A percentile compares a stretch with the other conserved stretches of the same genome.
These are phyloP conservation scores for Ricinus communis DNA, from an alignment of 345 rosid genomes.

Conservation along the genomic window DNA sequence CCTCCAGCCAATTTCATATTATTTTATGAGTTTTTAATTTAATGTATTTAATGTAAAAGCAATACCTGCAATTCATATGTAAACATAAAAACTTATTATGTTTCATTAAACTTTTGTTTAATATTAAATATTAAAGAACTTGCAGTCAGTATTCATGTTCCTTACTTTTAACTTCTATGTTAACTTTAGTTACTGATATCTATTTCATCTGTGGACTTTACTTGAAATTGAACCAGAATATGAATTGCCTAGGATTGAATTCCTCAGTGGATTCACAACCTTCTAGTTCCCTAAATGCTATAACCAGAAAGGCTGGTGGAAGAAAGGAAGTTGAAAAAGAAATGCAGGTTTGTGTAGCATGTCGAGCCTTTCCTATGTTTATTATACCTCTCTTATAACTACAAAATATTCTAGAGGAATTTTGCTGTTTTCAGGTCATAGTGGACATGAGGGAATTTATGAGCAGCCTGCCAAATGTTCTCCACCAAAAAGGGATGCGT, in stretches of 20 bases:
- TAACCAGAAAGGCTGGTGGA: conserved; percentile 95
- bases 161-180: not conserved
- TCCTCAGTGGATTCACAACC: conserved; percentile 50
- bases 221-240: conserved; percentile 51
- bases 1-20: not conserved
- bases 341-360: conserved; percentile 58
- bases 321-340: conserved; percentile 85
- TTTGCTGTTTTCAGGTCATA: conserved; percentile 54
- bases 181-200: not conserved
- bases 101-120: too few relatives aligned
- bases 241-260: conserved; percentile 58
- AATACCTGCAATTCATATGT: too few relatives aligned
- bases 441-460: conserved; percentile 99
- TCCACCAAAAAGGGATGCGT: conserved; percentile 92
- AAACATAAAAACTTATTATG: too few relatives aligned
- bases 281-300: conserved; percentile 71
- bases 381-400: conserved; percentile 3
- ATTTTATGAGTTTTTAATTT: not conserved
- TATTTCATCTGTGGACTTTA: conserved; percentile 8
- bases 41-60: too few relatives aligned
- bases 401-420: not conserved
- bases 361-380: conserved; percentile 12
- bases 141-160: not conserved
- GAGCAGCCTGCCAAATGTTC: conserved; percentile 99
- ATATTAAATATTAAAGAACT: not conserved